Base-by-base conservation (phyloP, 345 rosid species). In the Corymbia maculata region DNA sequence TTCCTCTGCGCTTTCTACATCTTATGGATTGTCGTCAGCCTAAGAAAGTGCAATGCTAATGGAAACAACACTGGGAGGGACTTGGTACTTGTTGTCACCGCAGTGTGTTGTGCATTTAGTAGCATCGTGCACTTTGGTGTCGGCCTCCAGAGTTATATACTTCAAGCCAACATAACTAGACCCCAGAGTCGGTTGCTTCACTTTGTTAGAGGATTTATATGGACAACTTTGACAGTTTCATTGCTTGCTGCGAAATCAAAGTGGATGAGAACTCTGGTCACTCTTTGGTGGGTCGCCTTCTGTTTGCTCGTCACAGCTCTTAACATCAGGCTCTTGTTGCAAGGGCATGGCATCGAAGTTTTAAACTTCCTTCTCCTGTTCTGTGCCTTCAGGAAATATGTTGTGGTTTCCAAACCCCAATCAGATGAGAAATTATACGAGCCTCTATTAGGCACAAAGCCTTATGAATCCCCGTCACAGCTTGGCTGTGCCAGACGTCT, bases 231-330 rank as follows among this genome's bases (percentile, higher is more conserved):
- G 52, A 88, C 96, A 50, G 90, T 93, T 85, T 95, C 98, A 2
- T 53, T 96, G 90, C 94, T 96, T 84, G 95, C 94, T 87, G 90
- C 85, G 51, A 92, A 75, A 79, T 91, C 94, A n/a, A 89, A 90
- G 87, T 93, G 92, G 93, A 88, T 87, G 32, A 89, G 89, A 88
- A 88, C 93, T 89, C 79, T 94, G 26, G 86, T 68, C 87, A 90
- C 90, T 51, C 68, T 92, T 47, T 97, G 99, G 99, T 97, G 98
- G 98, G 86, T 94, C n/a, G 90, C 89, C 49, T 95, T 93, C 85
- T 90, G 92, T 87, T 87, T 93, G 19, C 88, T 95, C 87, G 91
- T 89, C 87, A 90, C 94, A 66, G 94, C 93, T 88, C 86, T 92
- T 28, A 92, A 93, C 86, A 86, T 92, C 79, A 90, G 88, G 79